A percentile compares a stretch with the other conserved stretches of the same genome.
Evolutionary conservation across 73 alveolate genomes (phyloP).

Genomic region (Tetrahymena thermophila): DNA sequence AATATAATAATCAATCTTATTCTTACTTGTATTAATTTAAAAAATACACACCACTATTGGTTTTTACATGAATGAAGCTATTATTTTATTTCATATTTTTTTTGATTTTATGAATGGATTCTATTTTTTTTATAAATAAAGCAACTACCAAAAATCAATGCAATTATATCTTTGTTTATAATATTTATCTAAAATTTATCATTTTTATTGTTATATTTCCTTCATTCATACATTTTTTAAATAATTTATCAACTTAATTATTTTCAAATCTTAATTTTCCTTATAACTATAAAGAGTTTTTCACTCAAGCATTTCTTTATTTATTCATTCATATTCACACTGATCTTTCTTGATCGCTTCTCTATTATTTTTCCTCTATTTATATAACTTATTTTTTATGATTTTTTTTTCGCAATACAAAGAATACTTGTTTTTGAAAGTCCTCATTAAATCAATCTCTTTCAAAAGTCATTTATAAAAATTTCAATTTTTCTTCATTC

Average conservation of each 20-base stretch:
- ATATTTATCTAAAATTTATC: background rate
- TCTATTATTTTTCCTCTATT: background rate
- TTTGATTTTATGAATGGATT: background rate
- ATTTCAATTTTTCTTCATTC: background rate
- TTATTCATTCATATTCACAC: background rate
- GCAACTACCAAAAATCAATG: background rate
- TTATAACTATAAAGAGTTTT: no score
- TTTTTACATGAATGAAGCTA: background rate
- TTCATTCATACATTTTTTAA: background rate
- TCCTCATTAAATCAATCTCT: background rate
- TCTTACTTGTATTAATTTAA: background rate
- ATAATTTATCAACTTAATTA: background rate
- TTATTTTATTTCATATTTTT: background rate
- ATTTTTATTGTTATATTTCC: background rate
- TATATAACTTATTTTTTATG: background rate
- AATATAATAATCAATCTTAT: background rate
- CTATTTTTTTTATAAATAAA: no score
- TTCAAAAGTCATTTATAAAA: background rate
- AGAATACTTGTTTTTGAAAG: background rate
- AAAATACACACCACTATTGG: no score
- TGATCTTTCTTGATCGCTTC: background rate
- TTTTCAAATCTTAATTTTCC: background rate
- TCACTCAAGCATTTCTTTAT: background rate
- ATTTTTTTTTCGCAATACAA: no score
- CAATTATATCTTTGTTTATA: background rate